Evolutionary conservation across 495 filamentous ascomycete genomes (phyloP).

Genomic region (Penicillium manginii): DNA sequence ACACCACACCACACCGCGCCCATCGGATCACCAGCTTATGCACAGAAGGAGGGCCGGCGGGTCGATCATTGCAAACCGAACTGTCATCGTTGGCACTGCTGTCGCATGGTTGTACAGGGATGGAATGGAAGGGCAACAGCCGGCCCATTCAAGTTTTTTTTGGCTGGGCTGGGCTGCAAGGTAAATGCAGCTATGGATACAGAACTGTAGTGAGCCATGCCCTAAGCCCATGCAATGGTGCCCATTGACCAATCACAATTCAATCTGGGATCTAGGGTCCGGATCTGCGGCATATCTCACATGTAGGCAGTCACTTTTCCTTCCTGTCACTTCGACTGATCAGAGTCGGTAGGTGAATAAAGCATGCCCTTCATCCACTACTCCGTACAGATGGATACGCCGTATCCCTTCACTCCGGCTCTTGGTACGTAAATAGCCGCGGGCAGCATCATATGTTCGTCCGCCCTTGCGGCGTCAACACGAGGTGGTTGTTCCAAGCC

Average conservation of each 20-base stretch:
- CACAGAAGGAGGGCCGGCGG: constrained; percentile 8
- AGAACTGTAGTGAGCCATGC: background rate
- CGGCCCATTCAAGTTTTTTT: background rate
- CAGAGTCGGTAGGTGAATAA: background rate
- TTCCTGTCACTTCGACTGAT: constrained; percentile 14
- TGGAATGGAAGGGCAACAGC: background rate
- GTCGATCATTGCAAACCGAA: constrained; percentile 27
- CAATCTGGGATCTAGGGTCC: constrained; percentile 6
- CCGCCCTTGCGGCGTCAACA: constrained; percentile 18
- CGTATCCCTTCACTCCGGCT: too few relatives aligned
- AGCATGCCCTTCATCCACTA: background rate
- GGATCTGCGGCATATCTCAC: constrained; percentile 25
- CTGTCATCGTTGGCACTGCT: constrained; percentile 14
- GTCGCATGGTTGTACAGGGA: constrained; percentile 5
- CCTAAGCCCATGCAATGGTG: background rate
- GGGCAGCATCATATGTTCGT: background rate
- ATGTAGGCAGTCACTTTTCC: constrained; percentile 22
- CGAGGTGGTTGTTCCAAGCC: constrained; percentile 9
- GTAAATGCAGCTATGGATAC: background rate
- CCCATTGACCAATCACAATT: constrained; percentile 9
- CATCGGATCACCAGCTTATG: constrained; percentile 8
- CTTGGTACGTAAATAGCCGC: too few relatives aligned
- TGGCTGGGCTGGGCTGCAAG: background rate
- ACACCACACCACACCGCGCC: background rate
- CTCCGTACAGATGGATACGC: too few relatives aligned